Percentiles rank a stretch among this genome's conserved stretches.
phyloP scores from a whole-genome alignment of 768 basidiomycete genomes.

The Fistulinella prunicolor region DNA sequence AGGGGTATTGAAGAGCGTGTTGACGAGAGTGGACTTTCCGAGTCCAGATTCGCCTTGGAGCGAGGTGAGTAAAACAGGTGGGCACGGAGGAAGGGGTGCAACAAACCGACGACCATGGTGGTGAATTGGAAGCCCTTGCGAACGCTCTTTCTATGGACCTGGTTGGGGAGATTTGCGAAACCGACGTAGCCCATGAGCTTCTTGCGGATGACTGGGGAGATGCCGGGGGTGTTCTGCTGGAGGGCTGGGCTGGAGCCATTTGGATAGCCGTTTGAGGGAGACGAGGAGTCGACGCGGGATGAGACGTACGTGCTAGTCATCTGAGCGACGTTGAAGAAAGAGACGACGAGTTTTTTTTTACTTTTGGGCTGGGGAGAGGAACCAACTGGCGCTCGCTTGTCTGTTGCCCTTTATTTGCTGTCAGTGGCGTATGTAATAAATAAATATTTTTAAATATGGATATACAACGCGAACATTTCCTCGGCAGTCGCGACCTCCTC shows the following conservation, averaged over 20 bases:
- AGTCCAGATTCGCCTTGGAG: slow-evolving; percentile 91
- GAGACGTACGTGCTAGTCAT: slow-evolving; percentile 79
- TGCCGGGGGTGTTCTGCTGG: slow-evolving; percentile 30
- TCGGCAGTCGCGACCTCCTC: slow-evolving; percentile 12
- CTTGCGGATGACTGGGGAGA: slow-evolving; percentile 63
- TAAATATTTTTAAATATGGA: slow-evolving; percentile 23
- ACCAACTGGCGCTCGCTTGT: slow-evolving; percentile 24
- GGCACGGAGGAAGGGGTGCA: slow-evolving; percentile 15
- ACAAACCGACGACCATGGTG: slow-evolving; percentile 97
- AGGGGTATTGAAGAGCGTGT: slow-evolving; percentile 96
- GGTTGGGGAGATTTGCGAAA: slow-evolving; percentile 98
- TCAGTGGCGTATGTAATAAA: slow-evolving; percentile 27
- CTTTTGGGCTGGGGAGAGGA: slow-evolving; percentile 49
- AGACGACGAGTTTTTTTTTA: slow-evolving; percentile 39
- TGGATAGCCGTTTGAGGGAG: slow-evolving; percentile 52
- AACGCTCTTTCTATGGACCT: slow-evolving; percentile 97
- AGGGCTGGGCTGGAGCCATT: slow-evolving; percentile 68
- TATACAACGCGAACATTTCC: slow-evolving; percentile 43
- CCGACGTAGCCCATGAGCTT: slow-evolving; percentile 95
- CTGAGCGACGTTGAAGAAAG: slow-evolving; percentile 32
- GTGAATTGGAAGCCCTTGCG: slow-evolving; percentile 99
- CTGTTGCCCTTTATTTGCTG: slow-evolving; percentile 35
- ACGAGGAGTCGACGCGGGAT: too few relatives aligned
- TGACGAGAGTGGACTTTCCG: slow-evolving; percentile 98
- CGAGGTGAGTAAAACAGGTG: slow-evolving; percentile 5